phyloP scores from a whole-genome alignment of 2,329 filamentous ascomycete genomes.

The Claviceps arundinis region DNA sequence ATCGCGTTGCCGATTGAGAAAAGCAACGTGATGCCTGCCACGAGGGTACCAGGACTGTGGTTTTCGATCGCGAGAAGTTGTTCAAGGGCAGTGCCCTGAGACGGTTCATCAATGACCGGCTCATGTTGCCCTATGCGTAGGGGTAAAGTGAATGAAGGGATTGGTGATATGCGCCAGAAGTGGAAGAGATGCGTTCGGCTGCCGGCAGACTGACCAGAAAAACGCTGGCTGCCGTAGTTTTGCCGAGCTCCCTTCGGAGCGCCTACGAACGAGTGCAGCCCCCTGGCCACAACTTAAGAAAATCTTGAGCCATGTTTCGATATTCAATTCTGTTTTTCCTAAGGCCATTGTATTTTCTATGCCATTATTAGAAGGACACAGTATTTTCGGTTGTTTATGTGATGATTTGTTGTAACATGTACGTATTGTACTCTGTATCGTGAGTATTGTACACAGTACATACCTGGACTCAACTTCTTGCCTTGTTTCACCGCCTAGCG shows the following conservation, averaged over 20 bases:
- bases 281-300: too few species aligned
- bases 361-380: too few species aligned
- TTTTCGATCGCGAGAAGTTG: conserved; percentile 13
- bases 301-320: too few species aligned
- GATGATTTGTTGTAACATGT: too few species aligned
- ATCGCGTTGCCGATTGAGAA: conserved; percentile 23
- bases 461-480: too few species aligned
- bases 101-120: conserved; percentile 28
- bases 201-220: not conserved
- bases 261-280: too few species aligned
- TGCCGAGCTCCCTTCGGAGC: conserved; percentile 17
- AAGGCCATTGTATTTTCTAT: too few species aligned
- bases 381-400: too few species aligned
- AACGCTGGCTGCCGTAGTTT: conserved; percentile 19
- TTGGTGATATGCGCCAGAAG: not conserved
- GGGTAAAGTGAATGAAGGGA: not conserved
- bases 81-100: conserved; percentile 25
- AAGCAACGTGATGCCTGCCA: conserved; percentile 20
- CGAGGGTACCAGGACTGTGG: conserved; percentile 10
- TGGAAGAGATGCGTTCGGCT: not conserved
- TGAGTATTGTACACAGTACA: too few species aligned
- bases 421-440: too few species aligned
- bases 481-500: too few species aligned
- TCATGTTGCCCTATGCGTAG: conserved; percentile 25
- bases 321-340: too few species aligned